Base-by-base conservation (phyloP, 1,284 basidiomycete species). In the Dichomitus squalens region DNA sequence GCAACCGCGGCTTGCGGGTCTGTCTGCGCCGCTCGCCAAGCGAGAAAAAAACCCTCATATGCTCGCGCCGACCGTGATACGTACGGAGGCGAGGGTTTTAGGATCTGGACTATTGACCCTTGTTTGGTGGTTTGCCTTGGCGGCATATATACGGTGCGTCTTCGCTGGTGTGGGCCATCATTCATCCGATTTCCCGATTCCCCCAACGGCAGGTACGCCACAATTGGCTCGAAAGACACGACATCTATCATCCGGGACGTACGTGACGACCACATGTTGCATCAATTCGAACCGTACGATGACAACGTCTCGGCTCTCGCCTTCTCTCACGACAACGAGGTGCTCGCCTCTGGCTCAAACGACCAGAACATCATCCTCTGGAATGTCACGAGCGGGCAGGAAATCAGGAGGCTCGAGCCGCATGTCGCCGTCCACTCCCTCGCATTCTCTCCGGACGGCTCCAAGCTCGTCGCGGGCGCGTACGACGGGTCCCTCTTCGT, bases 361-460 rank as follows among this genome's bases (percentile, higher is more conserved):
- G 65, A 64, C 49, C 35, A 50, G 11, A 46, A 52, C 2, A 44
- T 69, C 49, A 55, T 61, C 18, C 35, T 70, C 27, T 67, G 64
- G 68, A 46, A 52, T 7, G 54, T 59, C 31, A 53, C 53, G 0
- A 49, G 18, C 4, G 57, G 59, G 16, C n/a, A 33, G 2, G 31
- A 44, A 27, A n/a, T 44, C 34, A 41, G 9, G 14, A 52, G 53
- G 3, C 20, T 57, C 8, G 53, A 47, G 2, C 58, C 63, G 4
- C 43, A 47, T 2, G 55, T 46, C 6, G 33, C 56, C 36, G 49
- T 66, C 14, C 63, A 60, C 33, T 40, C 57, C 8, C 52, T 67
- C 43, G 62, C 60, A 8, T 70, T 53, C 55, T 65, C 69, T 1
- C 64, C 68, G 3, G 67, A 70, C 53, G 67, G 66, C 16, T 33